Base-by-base conservation (phyloP, 2,329 filamentous ascomycete species). In the Rasamsonia emersonii region DNA sequence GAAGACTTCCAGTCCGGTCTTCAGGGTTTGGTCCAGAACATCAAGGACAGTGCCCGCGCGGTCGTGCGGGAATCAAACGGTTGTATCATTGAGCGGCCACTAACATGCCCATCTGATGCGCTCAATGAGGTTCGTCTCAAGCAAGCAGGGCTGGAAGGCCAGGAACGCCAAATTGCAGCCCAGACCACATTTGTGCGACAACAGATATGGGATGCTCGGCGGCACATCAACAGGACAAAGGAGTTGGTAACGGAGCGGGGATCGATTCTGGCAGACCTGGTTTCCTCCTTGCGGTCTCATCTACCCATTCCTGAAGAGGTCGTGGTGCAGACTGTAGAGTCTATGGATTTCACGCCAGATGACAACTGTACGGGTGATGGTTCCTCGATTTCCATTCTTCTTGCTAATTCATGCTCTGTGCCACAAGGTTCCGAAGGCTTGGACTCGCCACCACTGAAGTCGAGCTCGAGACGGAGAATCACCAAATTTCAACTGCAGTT, bases 191-290 rank as follows among this genome's bases (percentile, higher is more conserved):
- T 57, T 18, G 56, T 50, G 3, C 50, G 53, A 8, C 54, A 53
- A 15, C 32, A 59, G 15, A 55, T 60, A 13, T 60, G 54, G 53
- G 55, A 58, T 16, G 56, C 58, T 6, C 54, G 56, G 33, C 45
- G 52, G 20, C 49, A 57, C 31, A 49, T 47, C 4, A 47, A 46
- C 5, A 41, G 51, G 16, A 49, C 55, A n/a, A 34, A 33, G 15
- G 41, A 41, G 10, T 43, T 58, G 30, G 40, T 40, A 19, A 32
- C 45, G 11, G 47, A 47, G 3, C 42, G 50, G 24, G 45, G 49
- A 9, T 33, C 38, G 10, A 44, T 56, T 10, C 37, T 60, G 24
- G 35, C 42, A 13, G 38, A 50, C 14, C 45, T 54, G 38, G 27
- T 54, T 16, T 38, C 45, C 9, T 35, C 40, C 6, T 44, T 51